A percentile compares a stretch with the other conserved stretches of the same genome.
phyloP scores from a whole-genome alignment of 2,329 filamentous ascomycete species.

The Fusarium keratoplasticum region DNA sequence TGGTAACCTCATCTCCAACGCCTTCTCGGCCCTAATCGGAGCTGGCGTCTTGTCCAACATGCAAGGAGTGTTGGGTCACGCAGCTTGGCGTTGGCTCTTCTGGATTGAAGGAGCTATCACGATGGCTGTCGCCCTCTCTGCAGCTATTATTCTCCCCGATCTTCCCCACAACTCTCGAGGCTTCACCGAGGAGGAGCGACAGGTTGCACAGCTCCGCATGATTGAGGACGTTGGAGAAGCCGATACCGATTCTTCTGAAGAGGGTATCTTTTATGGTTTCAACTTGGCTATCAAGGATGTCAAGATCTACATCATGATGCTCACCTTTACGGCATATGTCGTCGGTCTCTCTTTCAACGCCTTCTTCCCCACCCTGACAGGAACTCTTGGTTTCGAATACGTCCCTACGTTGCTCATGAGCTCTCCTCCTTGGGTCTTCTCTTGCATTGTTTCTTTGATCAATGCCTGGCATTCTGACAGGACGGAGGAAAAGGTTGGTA shows the following conservation, averaged over 20 bases:
- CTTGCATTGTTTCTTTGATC: slow-evolving; percentile 66
- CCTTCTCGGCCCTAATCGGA: slow-evolving; percentile 69
- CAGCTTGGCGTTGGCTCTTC: slow-evolving; percentile 72
- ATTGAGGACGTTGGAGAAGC: slow-evolving; percentile 69
- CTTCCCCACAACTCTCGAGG: slow-evolving; percentile 67
- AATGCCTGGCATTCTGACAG: slow-evolving; percentile 68
- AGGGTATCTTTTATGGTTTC: slow-evolving; percentile 64
- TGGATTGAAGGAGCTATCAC: slow-evolving; percentile 68
- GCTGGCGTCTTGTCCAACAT: slow-evolving; percentile 70
- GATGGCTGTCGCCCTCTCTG: slow-evolving; percentile 59
- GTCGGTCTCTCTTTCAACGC: slow-evolving; percentile 69
- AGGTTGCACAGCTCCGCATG: slow-evolving; percentile 66
- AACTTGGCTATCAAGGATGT: slow-evolving; percentile 69
- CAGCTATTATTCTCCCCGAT: slow-evolving; percentile 64
- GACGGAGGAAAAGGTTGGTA: slow-evolving; percentile 62
- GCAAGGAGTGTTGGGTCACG: slow-evolving; percentile 64
- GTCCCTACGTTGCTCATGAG: slow-evolving; percentile 67
- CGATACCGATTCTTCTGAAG: slow-evolving; percentile 62
- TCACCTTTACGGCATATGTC: slow-evolving; percentile 71
- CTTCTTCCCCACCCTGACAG: slow-evolving; percentile 67
- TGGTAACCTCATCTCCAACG: slow-evolving; percentile 69
- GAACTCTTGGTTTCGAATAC: slow-evolving; percentile 64
- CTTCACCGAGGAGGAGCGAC: slow-evolving; percentile 68
- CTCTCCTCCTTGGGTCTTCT: slow-evolving; percentile 69
- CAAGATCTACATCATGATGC: slow-evolving; percentile 74